phyloP scores from a whole-genome alignment of 495 filamentous ascomycete genomes.

The Penicillium cinerascens region DNA sequence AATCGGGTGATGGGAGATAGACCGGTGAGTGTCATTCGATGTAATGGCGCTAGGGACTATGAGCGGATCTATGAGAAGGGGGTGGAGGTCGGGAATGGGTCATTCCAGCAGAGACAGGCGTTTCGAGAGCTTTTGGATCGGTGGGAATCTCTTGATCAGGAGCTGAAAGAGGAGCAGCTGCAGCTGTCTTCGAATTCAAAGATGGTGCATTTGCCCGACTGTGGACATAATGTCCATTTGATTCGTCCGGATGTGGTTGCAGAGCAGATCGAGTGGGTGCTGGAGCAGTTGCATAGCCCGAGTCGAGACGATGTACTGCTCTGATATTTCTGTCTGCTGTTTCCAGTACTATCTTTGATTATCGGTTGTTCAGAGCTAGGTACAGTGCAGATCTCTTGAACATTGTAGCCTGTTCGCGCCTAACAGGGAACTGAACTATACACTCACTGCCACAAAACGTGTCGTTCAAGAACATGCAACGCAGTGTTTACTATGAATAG shows the following conservation, averaged over 20 bases:
- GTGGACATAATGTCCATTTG: conserved; percentile 49
- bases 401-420: neutral
- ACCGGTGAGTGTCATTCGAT: conserved; percentile 40
- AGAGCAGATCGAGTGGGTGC: conserved; percentile 45
- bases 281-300: conserved; percentile 19
- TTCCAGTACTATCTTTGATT: neutral
- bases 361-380: neutral
- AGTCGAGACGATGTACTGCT: conserved; percentile 1
- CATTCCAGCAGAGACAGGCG: conserved; percentile 21
- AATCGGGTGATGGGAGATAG: conserved; percentile 24
- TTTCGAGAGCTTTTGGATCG: conserved; percentile 32
- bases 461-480: neutral
- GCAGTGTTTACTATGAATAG: neutral
- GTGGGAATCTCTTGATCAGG: conserved; percentile 35
- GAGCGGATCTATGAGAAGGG: conserved; percentile 31
- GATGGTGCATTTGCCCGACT: conserved; percentile 39
- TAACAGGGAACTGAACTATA: neutral
- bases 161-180: conserved; percentile 45
- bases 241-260: conserved; percentile 47
- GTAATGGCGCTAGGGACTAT: conserved; percentile 29
- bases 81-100: conserved; percentile 34
- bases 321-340: neutral
- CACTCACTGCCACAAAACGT: neutral
- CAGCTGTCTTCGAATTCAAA: conserved; percentile 32
- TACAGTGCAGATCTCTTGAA: neutral